Conservation (phyloP, 2,329 filamentous ascomycete genomes). For the Pseudopithomyces maydicus region DNA sequence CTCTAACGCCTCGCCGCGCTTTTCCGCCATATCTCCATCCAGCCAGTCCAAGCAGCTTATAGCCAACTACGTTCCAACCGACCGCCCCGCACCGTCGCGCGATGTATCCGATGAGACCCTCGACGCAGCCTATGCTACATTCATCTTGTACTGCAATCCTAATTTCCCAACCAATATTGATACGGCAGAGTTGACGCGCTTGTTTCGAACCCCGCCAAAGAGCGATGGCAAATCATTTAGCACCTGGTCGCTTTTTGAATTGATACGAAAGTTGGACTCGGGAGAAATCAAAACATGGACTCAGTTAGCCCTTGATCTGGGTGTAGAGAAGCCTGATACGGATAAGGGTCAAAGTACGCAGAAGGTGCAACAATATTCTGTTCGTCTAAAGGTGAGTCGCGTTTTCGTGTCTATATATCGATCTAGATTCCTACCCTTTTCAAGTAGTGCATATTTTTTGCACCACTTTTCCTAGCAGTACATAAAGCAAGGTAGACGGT, state of each 20-base stretch:
- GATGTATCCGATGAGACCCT: constrained; percentile 72
- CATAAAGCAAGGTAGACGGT: background rate
- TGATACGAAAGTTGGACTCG: constrained; percentile 77
- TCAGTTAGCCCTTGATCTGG: constrained; percentile 82
- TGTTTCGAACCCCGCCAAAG: constrained; percentile 79
- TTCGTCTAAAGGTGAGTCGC: constrained; percentile 76
- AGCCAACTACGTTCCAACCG: constrained; percentile 46
- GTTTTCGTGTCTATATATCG: background rate
- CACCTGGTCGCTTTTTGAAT: constrained; percentile 74
- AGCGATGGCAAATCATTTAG: constrained; percentile 88
- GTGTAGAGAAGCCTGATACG: constrained; percentile 81
- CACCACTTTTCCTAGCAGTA: background rate
- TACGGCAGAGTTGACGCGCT: constrained; percentile 71
- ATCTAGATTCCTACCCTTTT: background rate
- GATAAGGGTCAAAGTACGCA: constrained; percentile 88
- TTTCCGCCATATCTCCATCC: constrained; percentile 42
- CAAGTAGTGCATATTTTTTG: background rate
- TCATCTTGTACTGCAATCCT: constrained; percentile 91
- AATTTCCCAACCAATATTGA: constrained; percentile 73
- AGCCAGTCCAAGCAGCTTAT: constrained; percentile 40
- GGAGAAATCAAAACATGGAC: constrained; percentile 94
- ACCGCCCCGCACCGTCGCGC: constrained; percentile 67
- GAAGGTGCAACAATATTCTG: constrained; percentile 93
- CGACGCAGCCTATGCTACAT: constrained; percentile 80
- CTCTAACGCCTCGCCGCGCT: constrained; percentile 46